Evolutionary conservation across 148 eudicot genomes (phyloP).

Genomic region (Nyssa sinensis): DNA sequence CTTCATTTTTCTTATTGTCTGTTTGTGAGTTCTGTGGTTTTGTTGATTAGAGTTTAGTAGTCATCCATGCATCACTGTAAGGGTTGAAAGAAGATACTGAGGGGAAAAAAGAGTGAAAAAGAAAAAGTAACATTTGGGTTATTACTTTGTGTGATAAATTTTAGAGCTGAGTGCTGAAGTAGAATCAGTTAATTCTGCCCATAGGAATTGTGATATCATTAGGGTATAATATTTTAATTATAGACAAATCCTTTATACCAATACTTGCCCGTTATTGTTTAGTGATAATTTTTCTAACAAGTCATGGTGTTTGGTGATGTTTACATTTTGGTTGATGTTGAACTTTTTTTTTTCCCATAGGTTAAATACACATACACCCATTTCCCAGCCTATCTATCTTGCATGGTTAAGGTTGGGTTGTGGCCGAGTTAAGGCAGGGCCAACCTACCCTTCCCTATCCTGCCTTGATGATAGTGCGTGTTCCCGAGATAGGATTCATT

Average conservation of each 20-base stretch:
- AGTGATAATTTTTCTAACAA: too few species aligned
- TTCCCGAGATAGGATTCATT: too few species aligned
- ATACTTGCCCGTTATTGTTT: too few species aligned
- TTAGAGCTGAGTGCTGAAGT: conserved; percentile 5
- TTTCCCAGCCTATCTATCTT: too few species aligned
- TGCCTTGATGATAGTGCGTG: too few species aligned
- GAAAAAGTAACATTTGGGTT: conserved; percentile 1
- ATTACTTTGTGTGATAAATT: conserved; percentile 2
- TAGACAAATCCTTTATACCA: background rate
- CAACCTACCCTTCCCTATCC: too few species aligned
- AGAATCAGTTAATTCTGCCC: background rate
- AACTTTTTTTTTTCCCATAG: too few species aligned
- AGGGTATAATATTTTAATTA: background rate
- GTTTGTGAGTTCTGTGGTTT: background rate
- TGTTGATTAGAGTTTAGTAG: background rate
- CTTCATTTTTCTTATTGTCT: background rate
- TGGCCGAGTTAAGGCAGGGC: too few species aligned
- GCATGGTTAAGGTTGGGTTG: too few species aligned
- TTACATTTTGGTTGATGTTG: too few species aligned
- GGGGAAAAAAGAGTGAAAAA: background rate
- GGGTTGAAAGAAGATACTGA: background rate
- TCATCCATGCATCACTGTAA: background rate
- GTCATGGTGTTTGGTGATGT: too few species aligned
- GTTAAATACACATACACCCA: too few species aligned
- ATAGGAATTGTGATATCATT: background rate